These are phyloP conservation scores for Hemileccinum impolitum DNA, from an alignment of 768 basidiomycete species.

Conservation along the genomic window DNA sequence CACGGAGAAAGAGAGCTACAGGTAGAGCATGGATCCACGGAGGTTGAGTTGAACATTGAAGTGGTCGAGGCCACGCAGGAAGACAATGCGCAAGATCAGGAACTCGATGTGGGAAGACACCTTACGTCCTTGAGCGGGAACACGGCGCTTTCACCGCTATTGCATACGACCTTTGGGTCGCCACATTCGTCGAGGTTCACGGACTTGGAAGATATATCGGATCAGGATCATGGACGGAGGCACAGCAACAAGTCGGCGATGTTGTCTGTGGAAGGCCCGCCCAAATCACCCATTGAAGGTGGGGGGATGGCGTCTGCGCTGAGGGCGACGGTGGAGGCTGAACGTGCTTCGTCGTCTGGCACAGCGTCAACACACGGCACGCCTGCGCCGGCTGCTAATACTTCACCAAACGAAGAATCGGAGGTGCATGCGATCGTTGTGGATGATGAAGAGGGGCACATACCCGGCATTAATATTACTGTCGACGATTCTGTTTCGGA, in stretches of 20 bases:
- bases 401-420: slow-evolving; percentile 1
- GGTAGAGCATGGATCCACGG: slow-evolving; percentile 21
- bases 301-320: slow-evolving; percentile 17
- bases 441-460: slow-evolving; percentile 14
- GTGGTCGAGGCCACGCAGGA: slow-evolving; percentile 11
- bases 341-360: not conserved
- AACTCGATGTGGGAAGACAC: slow-evolving; percentile 4
- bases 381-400: not conserved
- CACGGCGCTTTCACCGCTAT: slow-evolving; percentile 31
- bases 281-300: slow-evolving; percentile 11
- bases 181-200: slow-evolving; percentile 33
- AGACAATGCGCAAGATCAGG: slow-evolving; percentile 9
- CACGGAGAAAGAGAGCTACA: slow-evolving; percentile 17
- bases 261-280: slow-evolving; percentile 14
- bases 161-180: slow-evolving; percentile 43
- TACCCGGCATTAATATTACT: slow-evolving; percentile 6
- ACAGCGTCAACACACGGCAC: not conserved
- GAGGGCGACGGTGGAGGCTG: slow-evolving; percentile 16
- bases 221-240: slow-evolving; percentile 19
- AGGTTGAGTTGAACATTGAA: slow-evolving; percentile 13
- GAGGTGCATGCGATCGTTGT: slow-evolving; percentile 11
- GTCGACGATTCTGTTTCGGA: slow-evolving; percentile 3
- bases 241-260: slow-evolving; percentile 14
- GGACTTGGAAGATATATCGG: slow-evolving; percentile 28
- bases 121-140: slow-evolving; percentile 5